Evolutionary conservation across 495 filamentous ascomycete genomes (phyloP).

Genomic region (Monascus purpureus): DNA sequence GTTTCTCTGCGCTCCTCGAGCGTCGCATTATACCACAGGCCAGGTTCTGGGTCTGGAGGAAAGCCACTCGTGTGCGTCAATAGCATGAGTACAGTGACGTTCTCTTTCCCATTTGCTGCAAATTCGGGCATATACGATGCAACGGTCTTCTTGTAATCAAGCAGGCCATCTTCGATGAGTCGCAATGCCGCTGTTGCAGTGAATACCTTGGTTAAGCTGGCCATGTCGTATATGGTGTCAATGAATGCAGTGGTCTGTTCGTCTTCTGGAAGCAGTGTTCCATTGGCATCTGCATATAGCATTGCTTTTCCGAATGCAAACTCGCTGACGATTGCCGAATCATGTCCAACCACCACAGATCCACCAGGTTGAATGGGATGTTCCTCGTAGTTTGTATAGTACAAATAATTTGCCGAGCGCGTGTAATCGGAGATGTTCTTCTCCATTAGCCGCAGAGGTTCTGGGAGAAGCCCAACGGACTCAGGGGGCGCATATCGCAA

Average conservation of each 20-base stretch:
- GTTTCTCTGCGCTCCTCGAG: slow-evolving; percentile 10
- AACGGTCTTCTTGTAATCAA: slow-evolving; percentile 9
- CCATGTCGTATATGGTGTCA: slow-evolving; percentile 17
- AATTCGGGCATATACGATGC: slow-evolving; percentile 13
- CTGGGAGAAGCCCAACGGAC: too few relatives aligned
- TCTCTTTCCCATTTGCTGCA: slow-evolving; percentile 12
- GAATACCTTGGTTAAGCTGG: slow-evolving; percentile 15
- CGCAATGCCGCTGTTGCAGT: slow-evolving; percentile 11
- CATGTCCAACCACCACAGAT: slow-evolving; percentile 10
- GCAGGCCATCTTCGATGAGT: slow-evolving; percentile 9
- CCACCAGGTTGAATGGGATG: slow-evolving; percentile 14
- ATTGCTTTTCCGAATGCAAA: slow-evolving; percentile 15
- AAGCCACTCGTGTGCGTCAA: slow-evolving; percentile 17
- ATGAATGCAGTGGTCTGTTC: slow-evolving; percentile 7
- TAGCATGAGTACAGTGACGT: slow-evolving; percentile 13
- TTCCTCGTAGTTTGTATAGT: slow-evolving; percentile 3
- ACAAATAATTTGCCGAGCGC: too few relatives aligned
- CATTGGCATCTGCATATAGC: slow-evolving; percentile 13
- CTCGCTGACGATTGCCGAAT: slow-evolving; percentile 12
- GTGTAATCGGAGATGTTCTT: too few relatives aligned
- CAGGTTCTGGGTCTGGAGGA: slow-evolving; percentile 8
- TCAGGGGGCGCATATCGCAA: too few relatives aligned
- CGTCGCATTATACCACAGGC: slow-evolving; percentile 6
- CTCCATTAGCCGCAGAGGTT: too few relatives aligned
- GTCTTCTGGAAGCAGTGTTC: slow-evolving; percentile 9